These are phyloP conservation scores for Monosporozyma servazzii DNA, from an alignment of 805 yeast genomes.

Conservation along the genomic window DNA sequence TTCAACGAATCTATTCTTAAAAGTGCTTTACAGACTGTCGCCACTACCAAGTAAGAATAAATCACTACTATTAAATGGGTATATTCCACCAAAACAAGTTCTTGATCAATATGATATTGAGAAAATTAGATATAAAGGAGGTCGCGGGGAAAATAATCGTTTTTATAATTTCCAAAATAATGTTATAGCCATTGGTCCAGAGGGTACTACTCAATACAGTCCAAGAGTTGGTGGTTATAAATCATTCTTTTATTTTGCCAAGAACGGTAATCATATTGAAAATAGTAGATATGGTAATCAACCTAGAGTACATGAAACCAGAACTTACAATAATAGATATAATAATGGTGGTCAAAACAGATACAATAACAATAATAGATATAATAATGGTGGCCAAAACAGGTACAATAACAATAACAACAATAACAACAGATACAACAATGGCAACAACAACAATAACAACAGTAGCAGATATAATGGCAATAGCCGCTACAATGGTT, in stretches of 20 bases:
- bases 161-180: constrained; percentile 32
- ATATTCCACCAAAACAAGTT: constrained; percentile 49
- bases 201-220: constrained; percentile 36
- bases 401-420: constrained; percentile 4
- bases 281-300: constrained; percentile 1
- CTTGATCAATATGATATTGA: constrained; percentile 65
- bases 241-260: constrained; percentile 32
- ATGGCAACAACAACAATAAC: constrained; percentile 11
- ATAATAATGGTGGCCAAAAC: constrained; percentile 4
- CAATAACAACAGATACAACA: neutral
- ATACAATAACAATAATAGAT: constrained; percentile 1
- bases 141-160: constrained; percentile 27
- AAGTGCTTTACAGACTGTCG: constrained; percentile 47
- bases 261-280: constrained; percentile 10
- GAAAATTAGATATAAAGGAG: constrained; percentile 42
- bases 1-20: constrained; percentile 34
- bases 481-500: constrained; percentile 1
- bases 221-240: constrained; percentile 45
- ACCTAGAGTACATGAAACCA: constrained; percentile 7
- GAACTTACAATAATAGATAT: constrained; percentile 1
- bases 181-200: constrained; percentile 40
- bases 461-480: constrained; percentile 1
- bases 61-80: constrained; percentile 79
- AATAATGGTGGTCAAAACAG: constrained; percentile 1
- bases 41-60: constrained; percentile 40